Percentiles rank a stretch among this genome's conserved stretches.
Conservation (phyloP, 768 basidiomycete genomes). For the Lactifluus subvellereus region DNA sequence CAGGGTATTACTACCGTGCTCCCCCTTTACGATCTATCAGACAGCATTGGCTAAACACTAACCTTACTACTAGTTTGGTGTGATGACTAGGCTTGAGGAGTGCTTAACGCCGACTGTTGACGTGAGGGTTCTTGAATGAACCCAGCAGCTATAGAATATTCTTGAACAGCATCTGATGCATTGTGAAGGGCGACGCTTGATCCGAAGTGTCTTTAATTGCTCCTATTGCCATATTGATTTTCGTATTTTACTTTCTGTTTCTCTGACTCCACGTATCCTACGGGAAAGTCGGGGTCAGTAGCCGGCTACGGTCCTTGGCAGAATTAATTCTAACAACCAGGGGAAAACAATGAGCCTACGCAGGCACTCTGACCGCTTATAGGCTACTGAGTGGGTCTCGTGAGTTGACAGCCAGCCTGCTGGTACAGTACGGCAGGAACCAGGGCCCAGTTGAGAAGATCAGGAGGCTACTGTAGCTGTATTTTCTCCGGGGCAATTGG, state of each 20-base stretch:
- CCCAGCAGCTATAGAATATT: not conserved
- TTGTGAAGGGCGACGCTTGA: too few species aligned
- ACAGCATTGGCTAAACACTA: not conserved
- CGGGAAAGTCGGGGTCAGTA: too few species aligned
- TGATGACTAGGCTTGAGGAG: too few species aligned
- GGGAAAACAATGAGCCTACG: too few species aligned
- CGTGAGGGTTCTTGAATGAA: not conserved
- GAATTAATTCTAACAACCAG: too few species aligned
- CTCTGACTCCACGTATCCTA: too few species aligned
- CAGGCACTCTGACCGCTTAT: too few species aligned
- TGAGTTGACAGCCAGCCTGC: not conserved
- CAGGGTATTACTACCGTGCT: not conserved
- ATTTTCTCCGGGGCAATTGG: not conserved
- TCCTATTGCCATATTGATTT: not conserved
- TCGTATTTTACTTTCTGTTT: not conserved
- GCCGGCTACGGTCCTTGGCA: too few species aligned
- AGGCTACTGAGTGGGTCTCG: not conserved
- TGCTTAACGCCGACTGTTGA: not conserved
- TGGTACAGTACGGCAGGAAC: slow-evolving; percentile 5
- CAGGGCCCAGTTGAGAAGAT: slow-evolving; percentile 3
- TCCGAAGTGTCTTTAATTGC: too few species aligned
- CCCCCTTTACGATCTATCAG: too few species aligned
- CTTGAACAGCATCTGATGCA: not conserved
- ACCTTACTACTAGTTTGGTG: not conserved
- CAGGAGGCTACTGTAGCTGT: not conserved